Evolutionary conservation across 257 asterid genomes (phyloP).

Genomic region (Thymus mandschuricus): DNA sequence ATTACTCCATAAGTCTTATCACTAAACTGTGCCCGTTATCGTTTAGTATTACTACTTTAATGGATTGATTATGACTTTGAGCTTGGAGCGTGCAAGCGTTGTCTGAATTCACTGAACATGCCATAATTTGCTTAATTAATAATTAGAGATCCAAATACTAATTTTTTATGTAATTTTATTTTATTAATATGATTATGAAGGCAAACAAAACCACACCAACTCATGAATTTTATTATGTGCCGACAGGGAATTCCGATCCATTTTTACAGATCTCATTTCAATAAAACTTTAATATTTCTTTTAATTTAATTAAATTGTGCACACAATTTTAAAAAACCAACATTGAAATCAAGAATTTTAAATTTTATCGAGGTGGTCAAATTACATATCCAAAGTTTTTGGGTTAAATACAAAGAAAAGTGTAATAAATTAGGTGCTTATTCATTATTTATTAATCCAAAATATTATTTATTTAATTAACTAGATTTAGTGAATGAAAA

Average conservation of each 20-base stretch:
- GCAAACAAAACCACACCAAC: too few species aligned
- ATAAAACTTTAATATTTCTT: too few species aligned
- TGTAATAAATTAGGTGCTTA: conserved; percentile 8
- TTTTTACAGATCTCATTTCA: neutral
- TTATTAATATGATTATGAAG: too few species aligned
- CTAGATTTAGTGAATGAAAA: too few species aligned
- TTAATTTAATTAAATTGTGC: too few species aligned
- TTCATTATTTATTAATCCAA: neutral
- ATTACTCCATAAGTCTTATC: too few species aligned
- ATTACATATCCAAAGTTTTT: conserved; percentile 26
- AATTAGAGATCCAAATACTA: neutral
- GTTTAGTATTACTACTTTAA: too few species aligned
- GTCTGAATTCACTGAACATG: conserved; percentile 16
- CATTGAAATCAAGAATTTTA: neutral
- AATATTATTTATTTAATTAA: too few species aligned
- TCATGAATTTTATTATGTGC: too few species aligned
- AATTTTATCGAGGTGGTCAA: conserved; percentile 38
- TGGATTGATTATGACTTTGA: neutral
- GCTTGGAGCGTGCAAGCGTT: conserved; percentile 12
- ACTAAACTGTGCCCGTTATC: too few species aligned
- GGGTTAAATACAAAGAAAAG: neutral
- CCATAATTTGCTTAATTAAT: neutral
- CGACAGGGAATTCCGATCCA: conserved; percentile 4
- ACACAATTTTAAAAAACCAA: too few species aligned
- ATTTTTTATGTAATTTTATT: too few species aligned